phyloP scores from a whole-genome alignment of 2,329 filamentous ascomycete species.

The Mycosphaerella sp. region DNA sequence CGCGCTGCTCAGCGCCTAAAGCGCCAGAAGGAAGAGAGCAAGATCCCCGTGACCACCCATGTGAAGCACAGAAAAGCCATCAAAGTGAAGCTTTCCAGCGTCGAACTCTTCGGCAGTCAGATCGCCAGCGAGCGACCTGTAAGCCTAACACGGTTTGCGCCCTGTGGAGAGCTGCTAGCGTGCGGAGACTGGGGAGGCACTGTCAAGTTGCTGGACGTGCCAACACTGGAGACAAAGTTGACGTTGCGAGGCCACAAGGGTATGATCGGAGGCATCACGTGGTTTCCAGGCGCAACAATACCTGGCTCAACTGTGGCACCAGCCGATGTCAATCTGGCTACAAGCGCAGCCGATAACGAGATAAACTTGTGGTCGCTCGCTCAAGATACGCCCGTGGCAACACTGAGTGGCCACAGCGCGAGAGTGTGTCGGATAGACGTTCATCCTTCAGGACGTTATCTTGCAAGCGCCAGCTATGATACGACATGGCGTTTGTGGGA shows the following conservation, averaged over 20 bases:
- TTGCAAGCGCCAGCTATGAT: conserved; percentile 91
- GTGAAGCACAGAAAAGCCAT: conserved; percentile 86
- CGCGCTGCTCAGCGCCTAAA: conserved; percentile 70
- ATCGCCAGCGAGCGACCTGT: conserved; percentile 86
- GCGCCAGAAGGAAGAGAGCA: conserved; percentile 72
- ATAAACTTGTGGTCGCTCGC: conserved; percentile 86
- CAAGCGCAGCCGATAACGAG: conserved; percentile 80
- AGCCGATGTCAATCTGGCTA: conserved; percentile 74
- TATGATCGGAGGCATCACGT: conserved; percentile 83
- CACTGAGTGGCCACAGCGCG: conserved; percentile 73
- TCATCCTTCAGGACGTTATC: conserved; percentile 81
- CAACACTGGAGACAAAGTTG: conserved; percentile 69
- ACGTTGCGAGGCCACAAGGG: conserved; percentile 78
- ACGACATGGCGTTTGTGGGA: conserved; percentile 98
- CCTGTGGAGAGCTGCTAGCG: conserved; percentile 74
- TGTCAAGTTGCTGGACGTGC: conserved; percentile 78
- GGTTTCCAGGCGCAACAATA: conserved; percentile 78
- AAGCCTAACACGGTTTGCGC: conserved; percentile 85
- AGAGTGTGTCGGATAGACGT: conserved; percentile 91
- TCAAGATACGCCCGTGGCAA: conserved; percentile 77
- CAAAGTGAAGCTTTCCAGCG: conserved; percentile 73
- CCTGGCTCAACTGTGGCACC: conserved; percentile 61
- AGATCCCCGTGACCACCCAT: conserved; percentile 79
- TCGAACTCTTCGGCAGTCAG: conserved; percentile 90
- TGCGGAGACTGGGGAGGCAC: conserved; percentile 91